Conservation (phyloP, 2,329 filamentous ascomycete genomes). For the Aspergillus pseudotamarii region DNA sequence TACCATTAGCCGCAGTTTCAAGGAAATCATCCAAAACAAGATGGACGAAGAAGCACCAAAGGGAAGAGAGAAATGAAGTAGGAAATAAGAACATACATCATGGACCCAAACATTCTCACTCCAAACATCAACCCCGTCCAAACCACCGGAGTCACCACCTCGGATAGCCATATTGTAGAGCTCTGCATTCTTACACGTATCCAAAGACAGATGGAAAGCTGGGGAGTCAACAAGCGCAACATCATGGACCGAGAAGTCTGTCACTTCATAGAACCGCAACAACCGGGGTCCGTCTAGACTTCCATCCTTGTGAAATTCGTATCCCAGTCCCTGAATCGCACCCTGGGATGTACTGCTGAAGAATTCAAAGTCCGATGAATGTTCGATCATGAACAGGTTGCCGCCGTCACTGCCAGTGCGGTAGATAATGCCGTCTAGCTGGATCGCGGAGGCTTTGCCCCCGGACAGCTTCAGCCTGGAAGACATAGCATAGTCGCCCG, state of each 20-base stretch:
- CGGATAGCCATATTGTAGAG: constrained; percentile 60
- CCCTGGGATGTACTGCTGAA: constrained; percentile 56
- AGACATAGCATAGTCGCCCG: constrained; percentile 53
- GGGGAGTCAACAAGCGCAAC: constrained; percentile 53
- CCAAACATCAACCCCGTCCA: constrained; percentile 61
- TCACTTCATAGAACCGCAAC: constrained; percentile 49
- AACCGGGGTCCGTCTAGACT: constrained; percentile 48
- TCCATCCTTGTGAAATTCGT: constrained; percentile 49
- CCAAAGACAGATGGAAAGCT: constrained; percentile 54
- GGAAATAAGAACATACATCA: constrained; percentile 40
- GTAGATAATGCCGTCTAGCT: constrained; percentile 57
- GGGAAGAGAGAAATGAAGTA: neutral
- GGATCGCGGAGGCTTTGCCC: constrained; percentile 53
- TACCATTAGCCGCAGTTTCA: neutral
- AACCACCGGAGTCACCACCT: constrained; percentile 54
- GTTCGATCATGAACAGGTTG: constrained; percentile 58
- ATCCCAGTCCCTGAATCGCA: constrained; percentile 57
- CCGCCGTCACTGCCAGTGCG: constrained; percentile 52
- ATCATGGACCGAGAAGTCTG: constrained; percentile 54
- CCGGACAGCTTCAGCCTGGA: constrained; percentile 54
- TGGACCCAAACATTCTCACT: constrained; percentile 60
- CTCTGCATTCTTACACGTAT: constrained; percentile 56
- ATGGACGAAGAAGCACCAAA: neutral
- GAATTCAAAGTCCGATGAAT: constrained; percentile 56
- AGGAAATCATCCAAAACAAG: neutral